Base-by-base conservation (phyloP, 2,329 filamentous ascomycete genomes). In the Clarireedia paspali region DNA sequence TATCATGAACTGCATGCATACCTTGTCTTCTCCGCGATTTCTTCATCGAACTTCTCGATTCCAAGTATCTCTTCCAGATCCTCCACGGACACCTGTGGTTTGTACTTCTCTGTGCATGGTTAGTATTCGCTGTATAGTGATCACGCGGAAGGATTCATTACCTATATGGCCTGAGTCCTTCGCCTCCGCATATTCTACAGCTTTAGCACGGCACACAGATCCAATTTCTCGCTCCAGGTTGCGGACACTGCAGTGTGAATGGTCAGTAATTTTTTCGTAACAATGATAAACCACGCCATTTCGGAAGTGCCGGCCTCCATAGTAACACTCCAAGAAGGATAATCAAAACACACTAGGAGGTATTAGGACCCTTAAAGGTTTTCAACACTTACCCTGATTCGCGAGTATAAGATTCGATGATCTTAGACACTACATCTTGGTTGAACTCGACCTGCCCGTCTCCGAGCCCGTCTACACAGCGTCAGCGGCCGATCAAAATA, bases 181-280 rank as follows among this genome's bases (percentile, higher is more conserved):
- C 50, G 91, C 89, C 68, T 96, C 91, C 46, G 94, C 89, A 71
- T 85, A 97, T 71, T 97, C 88, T 20, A 99, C 94, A 2, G 94
- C 94, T 75, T 96, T 96, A 65, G 88, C 87, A 59, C 94, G 89
- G 71, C 94, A 96, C 40, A 99, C 91, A 15, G 89, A 89, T 42
- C 92, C 92, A 64, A 99, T 87, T 72, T 99, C 94, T 59, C 94
- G 88, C 73, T 99, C 94, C 23, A 99, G 80, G 67, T 95, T 97
- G 64, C 94, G 90, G 34, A 99, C 94, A 42, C 94, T 94, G 50
- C 15, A 38, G 27, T 50, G 49, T 50, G 36, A 30, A 39, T 55
- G 27, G 46, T 55, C 30, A 55, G 53, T 44, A 17, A 55, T 7
- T 55, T 50, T 50, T 34, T 23, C 40, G 20, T 36, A 44, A 50